Evolutionary conservation across 768 basidiomycete genomes (phyloP).

Genomic region (Termitomyces eurrhizus): DNA sequence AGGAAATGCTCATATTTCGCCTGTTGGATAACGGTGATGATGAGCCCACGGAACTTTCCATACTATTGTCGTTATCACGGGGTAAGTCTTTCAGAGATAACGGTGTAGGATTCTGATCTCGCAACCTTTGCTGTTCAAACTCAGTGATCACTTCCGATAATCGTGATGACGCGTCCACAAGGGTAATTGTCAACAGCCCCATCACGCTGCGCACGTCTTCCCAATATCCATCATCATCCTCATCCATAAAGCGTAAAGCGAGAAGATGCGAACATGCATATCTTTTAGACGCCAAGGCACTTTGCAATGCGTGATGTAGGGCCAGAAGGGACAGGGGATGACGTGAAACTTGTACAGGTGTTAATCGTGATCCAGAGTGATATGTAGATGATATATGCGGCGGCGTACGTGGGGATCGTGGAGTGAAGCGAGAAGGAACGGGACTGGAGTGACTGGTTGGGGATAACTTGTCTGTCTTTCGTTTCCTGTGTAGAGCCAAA

Average conservation of each 20-base stretch:
- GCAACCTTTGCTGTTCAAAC: constrained; percentile 47
- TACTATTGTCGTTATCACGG: constrained; percentile 11
- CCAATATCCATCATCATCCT: constrained; percentile 78
- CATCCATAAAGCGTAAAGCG: constrained; percentile 68
- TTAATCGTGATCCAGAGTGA: constrained; percentile 56
- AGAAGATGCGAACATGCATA: constrained; percentile 79
- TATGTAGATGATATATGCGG: constrained; percentile 25
- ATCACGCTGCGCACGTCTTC: constrained; percentile 79
- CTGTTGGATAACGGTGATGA: constrained; percentile 2
- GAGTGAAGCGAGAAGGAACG: constrained; percentile 20
- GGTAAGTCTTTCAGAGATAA: constrained; percentile 8
- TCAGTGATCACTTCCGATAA: constrained; percentile 63
- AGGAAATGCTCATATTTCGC: constrained; percentile 33
- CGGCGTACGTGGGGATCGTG: constrained; percentile 28
- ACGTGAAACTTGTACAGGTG: constrained; percentile 52
- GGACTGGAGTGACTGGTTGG: constrained; percentile 29
- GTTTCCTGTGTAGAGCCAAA: constrained; percentile 54
- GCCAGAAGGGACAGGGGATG: constrained; percentile 69
- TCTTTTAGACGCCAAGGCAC: constrained; percentile 67
- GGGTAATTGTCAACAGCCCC: constrained; percentile 59
- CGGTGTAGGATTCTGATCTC: constrained; percentile 48
- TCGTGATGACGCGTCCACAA: constrained; percentile 60
- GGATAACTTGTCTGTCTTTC: constrained; percentile 36
- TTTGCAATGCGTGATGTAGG: constrained; percentile 55
- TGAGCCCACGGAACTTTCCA: background rate